Base-by-base conservation (phyloP, 2,329 filamentous ascomycete species). In the Leptographium lundbergii region DNA sequence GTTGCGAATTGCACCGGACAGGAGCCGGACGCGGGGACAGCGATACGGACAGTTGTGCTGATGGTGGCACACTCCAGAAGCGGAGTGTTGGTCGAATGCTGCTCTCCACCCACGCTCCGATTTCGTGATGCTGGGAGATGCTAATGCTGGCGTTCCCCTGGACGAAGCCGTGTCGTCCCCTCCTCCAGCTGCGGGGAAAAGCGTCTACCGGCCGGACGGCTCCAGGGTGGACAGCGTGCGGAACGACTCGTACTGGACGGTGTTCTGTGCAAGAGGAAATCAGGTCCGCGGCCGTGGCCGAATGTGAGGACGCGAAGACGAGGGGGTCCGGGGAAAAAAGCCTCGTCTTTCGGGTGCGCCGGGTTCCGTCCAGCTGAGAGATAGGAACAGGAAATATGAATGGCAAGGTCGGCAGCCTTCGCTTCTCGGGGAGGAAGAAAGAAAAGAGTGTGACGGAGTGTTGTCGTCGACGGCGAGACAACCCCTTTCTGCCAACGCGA, bases 401-500 rank as follows among this genome's bases (percentile, higher is more conserved):
- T 55, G 54, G 1, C 22, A 27, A 47, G 25, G 42, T 17, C 29
- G 51, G n/a, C 51, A 14, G 50, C 47, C 47, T 45, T 45, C 25
- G 48, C 10, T 24, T 51, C 22, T 25, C 48, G 25, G 25, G 51
- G 29, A 11, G 19, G 51, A 19, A 27, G 51, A 22, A 4, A 34
- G 32, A 24, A 42, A 27, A 32, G 39, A 32, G 54, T 42, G 53
- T 56, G 32, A 29, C 25, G 19, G 55, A 25, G 17, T 22, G 4
- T 14, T 51, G 9, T 34, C 24, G 45, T 29, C n/a, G 19, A 36
- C 42, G 55, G 48, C 25, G 27, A 29, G 29, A 29, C 22, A 56
- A 24, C 55, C 45, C 55, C 55, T 50, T 50, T 57, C 42, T 57
- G 55, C 55, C 42, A 50, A 57, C 55, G 45, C 55, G 55, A 32